Evolutionary conservation across 768 basidiomycete species (phyloP).

Genomic region (Xerocomus brunneocitrinus): DNA sequence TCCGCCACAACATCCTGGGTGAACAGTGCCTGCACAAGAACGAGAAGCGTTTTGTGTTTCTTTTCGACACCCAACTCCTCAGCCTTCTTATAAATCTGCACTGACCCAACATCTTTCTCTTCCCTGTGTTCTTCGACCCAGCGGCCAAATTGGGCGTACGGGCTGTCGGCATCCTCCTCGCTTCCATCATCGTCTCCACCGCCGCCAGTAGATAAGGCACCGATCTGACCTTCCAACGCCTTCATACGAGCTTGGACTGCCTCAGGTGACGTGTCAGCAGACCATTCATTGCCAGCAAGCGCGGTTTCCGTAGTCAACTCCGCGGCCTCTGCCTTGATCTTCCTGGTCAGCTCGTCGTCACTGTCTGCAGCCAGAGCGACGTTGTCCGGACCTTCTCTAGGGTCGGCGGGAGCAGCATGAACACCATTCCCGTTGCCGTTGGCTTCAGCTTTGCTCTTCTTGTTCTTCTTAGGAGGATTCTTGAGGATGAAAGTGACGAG

Average conservation of each 20-base stretch:
- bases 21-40: conserved; percentile 83
- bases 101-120: conserved; percentile 32
- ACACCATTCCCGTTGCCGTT: conserved; percentile 50
- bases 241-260: conserved; percentile 82
- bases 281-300: conserved; percentile 77
- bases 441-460: conserved; percentile 48
- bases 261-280: conserved; percentile 85
- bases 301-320: conserved; percentile 61
- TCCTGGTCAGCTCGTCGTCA: conserved; percentile 84
- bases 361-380: conserved; percentile 57
- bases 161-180: conserved; percentile 82
- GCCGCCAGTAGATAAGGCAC: conserved; percentile 43
- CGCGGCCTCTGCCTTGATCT: conserved; percentile 88
- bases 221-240: conserved; percentile 58
- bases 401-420: conserved; percentile 36
- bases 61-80: conserved; percentile 90
- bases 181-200: conserved; percentile 80
- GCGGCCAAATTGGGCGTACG: conserved; percentile 74
- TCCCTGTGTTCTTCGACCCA: conserved; percentile 79
- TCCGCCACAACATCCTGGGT: conserved; percentile 64
- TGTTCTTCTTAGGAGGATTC: conserved; percentile 88
- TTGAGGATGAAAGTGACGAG: conserved; percentile 94
- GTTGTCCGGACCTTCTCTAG: conserved; percentile 39
- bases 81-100: conserved; percentile 81
- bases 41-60: conserved; percentile 87